Evolutionary conservation across 2,329 filamentous ascomycete species (phyloP), one percentile per base, ranked within the genome.

Genomic region (Ceratocystis cubensis): DNA sequence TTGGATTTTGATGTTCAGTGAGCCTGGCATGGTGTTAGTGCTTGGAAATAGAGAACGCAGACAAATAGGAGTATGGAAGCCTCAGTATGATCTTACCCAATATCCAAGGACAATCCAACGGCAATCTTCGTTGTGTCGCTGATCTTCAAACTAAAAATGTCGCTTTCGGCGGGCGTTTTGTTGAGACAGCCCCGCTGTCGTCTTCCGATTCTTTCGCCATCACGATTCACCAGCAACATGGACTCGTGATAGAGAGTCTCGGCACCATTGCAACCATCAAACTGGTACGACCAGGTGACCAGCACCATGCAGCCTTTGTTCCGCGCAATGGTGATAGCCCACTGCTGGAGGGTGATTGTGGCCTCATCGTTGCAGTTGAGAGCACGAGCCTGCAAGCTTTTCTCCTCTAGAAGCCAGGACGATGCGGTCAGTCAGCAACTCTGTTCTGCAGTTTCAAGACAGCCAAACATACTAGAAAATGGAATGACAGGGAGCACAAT

Each of bases 241-340:
- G 48, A 53, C 25, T 53, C 48, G 13, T 53, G 48, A 25, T 53
- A 53, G 48, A 20, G 20, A 6, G 48, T 10, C 48, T 53, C 48
- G 1, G 48, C 48, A 5, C 20, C 8, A 15, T 53, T 4, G 15
- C 25, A 15, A 8, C 48, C 15, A 28, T 53, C 48, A 28, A 53
- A 53, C 15, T 53, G 48, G 22, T 53, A 53, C 10, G 48, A 53
- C 48, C 48, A 53, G 10, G 22, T 53, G 10, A 53, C 48, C 48
- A 53, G 48, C 48, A 53, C 48, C 48, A 53, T 53, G 22, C 22
- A 53, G 48, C 48, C 48, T 25, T 53, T 53, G 48, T 53, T 53
- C 15, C 48, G 22, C 22, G 48, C 48, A 53, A 53, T 53, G 48
- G 48, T 53, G 25, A 53, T 53, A 15, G 22, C 48, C 48, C 48